phyloP scores from a whole-genome alignment of 108 stramenopile genomes.

The Cyclostephanos invisitatus region DNA sequence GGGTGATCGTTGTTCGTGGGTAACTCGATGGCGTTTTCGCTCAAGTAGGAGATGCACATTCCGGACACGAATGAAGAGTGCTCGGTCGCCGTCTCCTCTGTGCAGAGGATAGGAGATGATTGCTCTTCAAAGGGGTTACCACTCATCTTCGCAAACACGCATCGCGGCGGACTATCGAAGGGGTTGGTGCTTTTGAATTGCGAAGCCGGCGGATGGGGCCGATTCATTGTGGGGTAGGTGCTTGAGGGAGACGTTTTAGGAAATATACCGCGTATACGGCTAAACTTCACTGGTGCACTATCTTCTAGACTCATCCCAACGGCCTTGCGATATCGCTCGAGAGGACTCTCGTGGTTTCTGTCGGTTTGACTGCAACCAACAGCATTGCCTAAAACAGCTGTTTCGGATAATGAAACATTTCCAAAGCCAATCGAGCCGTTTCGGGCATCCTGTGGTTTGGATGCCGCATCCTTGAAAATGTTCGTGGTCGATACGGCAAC shows the following conservation, averaged over 20 bases:
- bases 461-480: not conserved
- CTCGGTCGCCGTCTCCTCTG: not conserved
- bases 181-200: slow-evolving; percentile 10
- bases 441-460: not conserved
- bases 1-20: not conserved
- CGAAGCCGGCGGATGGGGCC: not conserved
- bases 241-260: slow-evolving; percentile 27
- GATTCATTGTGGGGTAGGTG: not conserved
- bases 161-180: slow-evolving; percentile 12
- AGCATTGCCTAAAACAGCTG: not conserved
- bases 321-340: slow-evolving; percentile 6
- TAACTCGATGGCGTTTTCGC: not conserved
- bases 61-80: not conserved
- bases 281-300: not conserved
- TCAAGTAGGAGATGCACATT: not conserved
- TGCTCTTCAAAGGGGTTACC: slow-evolving; percentile 10
- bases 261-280: slow-evolving; percentile 12
- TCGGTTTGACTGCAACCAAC: not conserved
- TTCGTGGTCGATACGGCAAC: not conserved
- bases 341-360: not conserved
- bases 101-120: slow-evolving; percentile 5
- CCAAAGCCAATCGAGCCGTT: not conserved
- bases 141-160: not conserved
- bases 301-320: slow-evolving; percentile 4
- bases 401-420: not conserved